Evolutionary conservation across 306 rosid genomes (phyloP), one percentile per base, ranked within the genome.

Genomic region (Cicer bijugum): DNA sequence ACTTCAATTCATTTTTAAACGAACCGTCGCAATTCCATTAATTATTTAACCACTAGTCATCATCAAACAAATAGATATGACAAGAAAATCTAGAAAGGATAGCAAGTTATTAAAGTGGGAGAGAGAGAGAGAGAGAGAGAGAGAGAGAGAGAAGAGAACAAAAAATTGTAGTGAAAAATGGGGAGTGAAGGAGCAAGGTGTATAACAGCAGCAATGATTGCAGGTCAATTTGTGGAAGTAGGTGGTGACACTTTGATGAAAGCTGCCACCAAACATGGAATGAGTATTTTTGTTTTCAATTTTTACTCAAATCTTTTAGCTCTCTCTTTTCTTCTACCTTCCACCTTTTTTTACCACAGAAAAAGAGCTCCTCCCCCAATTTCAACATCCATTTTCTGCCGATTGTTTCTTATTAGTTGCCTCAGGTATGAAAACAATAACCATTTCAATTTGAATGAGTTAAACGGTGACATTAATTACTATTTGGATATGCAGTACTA

Each of bases 321-420:
- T 67, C 17, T 88, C 28, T 76, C 43, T 35, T 9, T 83, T 57
- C 89, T 88, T 58, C 44, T 81, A 1, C 65, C 83, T 0, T 51
- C 82, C 39, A 65, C 89, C 14, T 1, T 81, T 46, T 12, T 85
- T 68, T 83, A 72, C 72, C 19, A 85, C 69, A 82, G 87, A 37
- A 78, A 80, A 46, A 73, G 71, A 63, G 44, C 78, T 77, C 75
- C 70, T 67, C 85, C 80, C 11, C 51, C 85, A 8, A 58, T 84
- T 1, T 51, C 80, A 5, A 2, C 0, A 60, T 47, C 78, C 8
- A 5, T 85, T 16, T 9, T 83, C 33, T 51, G 12, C 8, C 83
- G 62, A 81, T 8, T 83, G 2, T 75, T 83, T 43, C 37, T 85
- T 46, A 37, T 59, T 23, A 45, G 84, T 16, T 78, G 64, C 15